These are phyloP conservation scores for Pseudocohnilembus persalinus DNA, from an alignment of 169 alveolate genomes.

Conservation along the genomic window DNA sequence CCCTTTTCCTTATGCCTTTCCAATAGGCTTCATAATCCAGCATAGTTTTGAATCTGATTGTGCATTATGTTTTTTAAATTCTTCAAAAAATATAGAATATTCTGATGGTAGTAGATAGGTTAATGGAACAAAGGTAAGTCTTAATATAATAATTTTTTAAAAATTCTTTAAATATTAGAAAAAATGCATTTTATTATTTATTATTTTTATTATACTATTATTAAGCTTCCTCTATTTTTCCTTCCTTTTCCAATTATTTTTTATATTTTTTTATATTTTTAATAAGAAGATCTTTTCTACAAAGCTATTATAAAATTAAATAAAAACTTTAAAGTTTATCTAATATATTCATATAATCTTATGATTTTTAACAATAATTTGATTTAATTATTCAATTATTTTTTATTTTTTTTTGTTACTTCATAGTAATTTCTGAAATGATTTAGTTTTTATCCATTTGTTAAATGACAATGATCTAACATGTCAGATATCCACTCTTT, in stretches of 20 bases:
- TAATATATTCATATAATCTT: neutral
- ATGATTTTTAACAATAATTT: neutral
- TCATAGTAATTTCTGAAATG: slow-evolving; percentile 92
- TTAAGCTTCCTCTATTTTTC: slow-evolving; percentile 84
- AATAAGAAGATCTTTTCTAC: slow-evolving; percentile 88
- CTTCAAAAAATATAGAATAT: slow-evolving; percentile 94
- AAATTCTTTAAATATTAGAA: neutral
- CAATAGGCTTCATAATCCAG: slow-evolving; percentile 97
- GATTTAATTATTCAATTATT: neutral
- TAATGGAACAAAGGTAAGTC: neutral
- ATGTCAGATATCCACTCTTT: slow-evolving; percentile 92
- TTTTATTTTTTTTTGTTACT: slow-evolving; percentile 20
- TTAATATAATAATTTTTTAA: too few relatives aligned
- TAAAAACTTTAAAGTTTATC: neutral
- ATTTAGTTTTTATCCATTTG: slow-evolving; percentile 87
- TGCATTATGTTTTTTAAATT: slow-evolving; percentile 83
- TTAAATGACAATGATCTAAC: slow-evolving; percentile 86
- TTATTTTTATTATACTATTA: slow-evolving; percentile 38
- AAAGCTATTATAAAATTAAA: slow-evolving; percentile 36
- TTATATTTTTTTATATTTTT: slow-evolving; percentile 84
- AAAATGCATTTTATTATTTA: neutral
- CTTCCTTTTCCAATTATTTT: slow-evolving; percentile 84
- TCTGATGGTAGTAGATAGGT: slow-evolving; percentile 85
- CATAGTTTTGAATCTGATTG: slow-evolving; percentile 63
- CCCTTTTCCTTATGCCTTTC: slow-evolving; percentile 94